Conservation (phyloP, 1,284 basidiomycete species). For the Tausonia pullulans region DNA sequence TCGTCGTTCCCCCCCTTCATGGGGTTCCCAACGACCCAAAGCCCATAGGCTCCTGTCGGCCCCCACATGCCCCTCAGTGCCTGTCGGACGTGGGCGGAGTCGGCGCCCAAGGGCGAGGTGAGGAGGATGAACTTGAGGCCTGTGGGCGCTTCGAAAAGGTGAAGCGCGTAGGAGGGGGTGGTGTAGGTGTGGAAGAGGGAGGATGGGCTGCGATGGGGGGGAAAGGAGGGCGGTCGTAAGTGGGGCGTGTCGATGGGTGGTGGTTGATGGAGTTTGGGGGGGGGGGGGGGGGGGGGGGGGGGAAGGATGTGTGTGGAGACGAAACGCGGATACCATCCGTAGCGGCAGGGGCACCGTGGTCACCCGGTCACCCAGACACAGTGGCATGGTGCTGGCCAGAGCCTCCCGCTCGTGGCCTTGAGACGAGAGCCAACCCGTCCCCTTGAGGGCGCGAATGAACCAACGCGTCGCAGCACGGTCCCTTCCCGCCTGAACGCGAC, state of each 20-base stretch:
- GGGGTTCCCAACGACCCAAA: constrained; percentile 15
- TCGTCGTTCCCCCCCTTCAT: constrained; percentile 5
- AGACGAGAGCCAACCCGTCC: too few relatives aligned
- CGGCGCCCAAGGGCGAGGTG: constrained; percentile 62
- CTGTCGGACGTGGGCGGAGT: constrained; percentile 38
- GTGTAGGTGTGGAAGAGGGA: constrained; percentile 66
- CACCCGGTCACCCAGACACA: too few relatives aligned
- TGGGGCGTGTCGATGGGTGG: too few relatives aligned
- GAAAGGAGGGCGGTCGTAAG: too few relatives aligned
- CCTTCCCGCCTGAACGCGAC: not conserved
- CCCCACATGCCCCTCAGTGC: constrained; percentile 20
- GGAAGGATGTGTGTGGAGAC: not conserved
- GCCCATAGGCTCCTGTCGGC: constrained; percentile 18
- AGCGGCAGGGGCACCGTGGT: too few relatives aligned
- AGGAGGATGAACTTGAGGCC: constrained; percentile 94
- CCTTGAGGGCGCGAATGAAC: too few relatives aligned
- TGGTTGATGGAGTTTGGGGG: too few relatives aligned
- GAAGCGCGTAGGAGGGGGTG: constrained; percentile 85
- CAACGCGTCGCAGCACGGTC: not conserved
- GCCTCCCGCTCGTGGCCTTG: too few relatives aligned
- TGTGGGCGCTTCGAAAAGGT: constrained; percentile 82
- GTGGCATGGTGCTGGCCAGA: too few relatives aligned
- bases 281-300: not conserved
- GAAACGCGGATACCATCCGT: not conserved
- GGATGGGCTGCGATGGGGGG: not conserved